Evolutionary conservation across 805 yeast genomes (phyloP).

Genomic region (Saccharomyces paradoxus): DNA sequence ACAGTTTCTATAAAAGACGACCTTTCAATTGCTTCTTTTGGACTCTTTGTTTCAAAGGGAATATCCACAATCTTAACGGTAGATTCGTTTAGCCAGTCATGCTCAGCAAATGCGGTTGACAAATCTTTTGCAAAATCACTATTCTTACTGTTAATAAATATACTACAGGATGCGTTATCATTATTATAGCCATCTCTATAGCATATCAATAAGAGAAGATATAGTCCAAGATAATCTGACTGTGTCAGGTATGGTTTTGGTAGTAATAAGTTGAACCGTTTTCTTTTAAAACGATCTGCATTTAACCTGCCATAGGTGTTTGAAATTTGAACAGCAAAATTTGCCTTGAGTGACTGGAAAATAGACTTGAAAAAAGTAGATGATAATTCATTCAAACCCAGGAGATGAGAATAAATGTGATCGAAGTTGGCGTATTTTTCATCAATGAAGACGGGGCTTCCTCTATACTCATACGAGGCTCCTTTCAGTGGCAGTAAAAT

Average conservation of each 20-base stretch:
- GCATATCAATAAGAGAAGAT: constrained; percentile 17
- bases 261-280: constrained; percentile 14
- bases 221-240: constrained; percentile 25
- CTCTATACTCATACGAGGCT: constrained; percentile 16
- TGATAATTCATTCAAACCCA: constrained; percentile 26
- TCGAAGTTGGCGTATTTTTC: constrained; percentile 21
- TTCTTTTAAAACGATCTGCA: constrained; percentile 17
- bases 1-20: constrained; percentile 17
- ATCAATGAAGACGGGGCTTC: constrained; percentile 10
- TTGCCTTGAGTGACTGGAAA: constrained; percentile 14
- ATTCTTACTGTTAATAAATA: constrained; percentile 19
- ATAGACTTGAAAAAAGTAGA: constrained; percentile 20
- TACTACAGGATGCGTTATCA: constrained; percentile 8
- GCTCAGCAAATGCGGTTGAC: constrained; percentile 8
- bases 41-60: constrained; percentile 7
- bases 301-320: constrained; percentile 18
- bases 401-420: constrained; percentile 22
- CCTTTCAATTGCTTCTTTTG: neutral
- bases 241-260: constrained; percentile 21
- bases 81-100: constrained; percentile 15
- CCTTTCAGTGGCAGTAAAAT: constrained; percentile 24
- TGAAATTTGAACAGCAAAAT: constrained; percentile 19
- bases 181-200: constrained; percentile 11
- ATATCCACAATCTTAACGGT: constrained; percentile 7
- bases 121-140: constrained; percentile 11